These are phyloP conservation scores for Erodium texanum DNA, from an alignment of 441 rosid species.

Conservation along the genomic window DNA sequence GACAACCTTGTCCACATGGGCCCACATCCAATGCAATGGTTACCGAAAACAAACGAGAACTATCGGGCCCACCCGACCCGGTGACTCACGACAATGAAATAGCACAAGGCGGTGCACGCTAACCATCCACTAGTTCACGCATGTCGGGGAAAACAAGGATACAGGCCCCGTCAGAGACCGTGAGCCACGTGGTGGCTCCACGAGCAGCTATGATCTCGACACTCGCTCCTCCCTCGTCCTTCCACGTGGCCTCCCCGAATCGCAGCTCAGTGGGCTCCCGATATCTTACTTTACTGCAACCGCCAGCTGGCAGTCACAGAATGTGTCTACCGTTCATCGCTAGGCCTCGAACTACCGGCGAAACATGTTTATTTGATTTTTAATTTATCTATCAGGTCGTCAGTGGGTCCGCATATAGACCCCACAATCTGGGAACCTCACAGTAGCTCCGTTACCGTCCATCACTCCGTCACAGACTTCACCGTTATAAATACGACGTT, in stretches of 20 bases:
- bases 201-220: background rate
- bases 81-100: too few species aligned
- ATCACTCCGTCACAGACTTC: background rate
- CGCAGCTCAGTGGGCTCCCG: background rate
- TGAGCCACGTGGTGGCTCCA: background rate
- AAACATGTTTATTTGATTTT: too few species aligned
- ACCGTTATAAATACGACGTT: background rate
- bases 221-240: background rate
- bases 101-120: background rate
- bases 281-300: background rate
- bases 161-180: background rate
- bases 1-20: too few species aligned
- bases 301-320: too few species aligned
- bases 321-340: too few species aligned
- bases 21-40: too few species aligned
- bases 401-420: background rate
- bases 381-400: background rate
- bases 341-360: too few species aligned
- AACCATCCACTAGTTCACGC: background rate
- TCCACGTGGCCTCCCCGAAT: background rate
- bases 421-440: too few species aligned
- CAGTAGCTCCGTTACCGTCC: background rate
- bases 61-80: too few species aligned
- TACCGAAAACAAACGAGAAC: too few species aligned
- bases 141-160: background rate